These are phyloP conservation scores for Lindgomyces ingoldianus DNA, from an alignment of 495 filamentous ascomycete species.

Conservation along the genomic window DNA sequence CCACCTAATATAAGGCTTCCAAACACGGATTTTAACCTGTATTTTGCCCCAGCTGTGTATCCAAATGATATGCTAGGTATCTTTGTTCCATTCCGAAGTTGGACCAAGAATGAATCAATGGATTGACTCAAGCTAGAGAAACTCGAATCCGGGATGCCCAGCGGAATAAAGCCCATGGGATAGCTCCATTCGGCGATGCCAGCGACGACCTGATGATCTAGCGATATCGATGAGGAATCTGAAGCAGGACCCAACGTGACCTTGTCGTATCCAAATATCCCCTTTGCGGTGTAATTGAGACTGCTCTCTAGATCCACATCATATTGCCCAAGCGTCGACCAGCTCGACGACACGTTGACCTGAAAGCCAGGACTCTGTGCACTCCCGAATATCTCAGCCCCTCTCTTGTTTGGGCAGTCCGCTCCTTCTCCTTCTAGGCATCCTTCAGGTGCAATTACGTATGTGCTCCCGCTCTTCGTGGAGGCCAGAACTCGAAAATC, in stretches of 20 bases:
- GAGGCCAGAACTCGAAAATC: conserved; percentile 36
- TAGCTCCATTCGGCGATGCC: conserved; percentile 33
- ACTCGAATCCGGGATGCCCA: conserved; percentile 31
- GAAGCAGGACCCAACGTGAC: conserved; percentile 27
- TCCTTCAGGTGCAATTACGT: conserved; percentile 30
- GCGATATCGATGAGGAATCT: conserved; percentile 14
- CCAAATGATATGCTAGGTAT: conserved; percentile 38
- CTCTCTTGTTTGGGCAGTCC: conserved; percentile 29
- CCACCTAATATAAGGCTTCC: conserved; percentile 45
- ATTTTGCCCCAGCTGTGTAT: conserved; percentile 40
- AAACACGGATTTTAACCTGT: conserved; percentile 52
- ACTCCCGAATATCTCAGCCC: conserved; percentile 28
- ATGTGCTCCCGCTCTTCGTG: conserved; percentile 31
- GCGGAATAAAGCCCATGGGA: conserved; percentile 32
- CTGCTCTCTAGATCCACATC: conserved; percentile 24
- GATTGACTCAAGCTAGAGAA: conserved; percentile 31
- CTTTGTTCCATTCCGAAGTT: conserved; percentile 25
- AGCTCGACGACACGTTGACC: conserved; percentile 27
- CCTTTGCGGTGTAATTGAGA: conserved; percentile 29
- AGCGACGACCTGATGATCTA: conserved; percentile 35
- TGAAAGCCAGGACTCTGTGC: conserved; percentile 32
- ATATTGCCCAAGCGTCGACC: conserved; percentile 34
- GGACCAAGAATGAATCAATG: conserved; percentile 28
- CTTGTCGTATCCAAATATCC: conserved; percentile 35
- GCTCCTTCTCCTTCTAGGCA: conserved; percentile 25